Evolutionary conservation across 73 alveolate genomes (phyloP).

Genomic region (Paramecium sonneborni): DNA sequence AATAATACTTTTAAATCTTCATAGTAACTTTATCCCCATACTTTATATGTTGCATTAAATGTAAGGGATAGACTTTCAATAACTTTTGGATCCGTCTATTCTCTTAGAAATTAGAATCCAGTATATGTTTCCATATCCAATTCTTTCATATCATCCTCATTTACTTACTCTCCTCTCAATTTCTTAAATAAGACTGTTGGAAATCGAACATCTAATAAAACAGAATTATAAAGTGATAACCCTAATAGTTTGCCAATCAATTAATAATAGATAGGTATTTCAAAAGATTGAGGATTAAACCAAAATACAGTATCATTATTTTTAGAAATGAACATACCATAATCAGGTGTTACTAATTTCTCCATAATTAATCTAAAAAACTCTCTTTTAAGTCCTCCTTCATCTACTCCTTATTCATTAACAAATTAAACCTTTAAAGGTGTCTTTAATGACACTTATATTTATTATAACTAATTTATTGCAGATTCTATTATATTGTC

Average conservation of each 20-base stretch:
- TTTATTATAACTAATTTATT: not conserved
- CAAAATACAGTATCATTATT: slow-evolving; percentile 85
- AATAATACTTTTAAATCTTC: not conserved
- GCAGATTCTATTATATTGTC: not conserved
- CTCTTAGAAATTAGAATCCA: slow-evolving; percentile 70
- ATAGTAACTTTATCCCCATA: not conserved
- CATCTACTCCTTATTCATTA: slow-evolving; percentile 98
- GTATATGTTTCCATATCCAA: slow-evolving; percentile 78
- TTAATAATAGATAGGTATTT: slow-evolving; percentile 89
- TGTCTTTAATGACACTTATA: slow-evolving; percentile 66
- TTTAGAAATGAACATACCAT: slow-evolving; percentile 88
- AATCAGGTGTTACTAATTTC: slow-evolving; percentile 60
- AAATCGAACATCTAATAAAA: slow-evolving; percentile 89
- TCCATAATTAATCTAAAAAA: slow-evolving; percentile 87
- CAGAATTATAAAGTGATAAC: slow-evolving; percentile 92
- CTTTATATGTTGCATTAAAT: not conserved
- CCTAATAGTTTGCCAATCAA: slow-evolving; percentile 96
- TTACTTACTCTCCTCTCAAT: slow-evolving; percentile 75
- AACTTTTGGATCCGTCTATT: slow-evolving; percentile 60
- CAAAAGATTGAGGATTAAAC: slow-evolving; percentile 94
- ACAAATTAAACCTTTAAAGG: slow-evolving; percentile 90
- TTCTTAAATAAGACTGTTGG: slow-evolving; percentile 93
- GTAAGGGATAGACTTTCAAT: not conserved
- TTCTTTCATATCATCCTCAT: slow-evolving; percentile 83
- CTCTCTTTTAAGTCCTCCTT: slow-evolving; percentile 98